Percentiles rank a stretch among this genome's conserved stretches.
Evolutionary conservation across 768 basidiomycete genomes (phyloP).

Genomic region (Lactifluus hygrophoroides): DNA sequence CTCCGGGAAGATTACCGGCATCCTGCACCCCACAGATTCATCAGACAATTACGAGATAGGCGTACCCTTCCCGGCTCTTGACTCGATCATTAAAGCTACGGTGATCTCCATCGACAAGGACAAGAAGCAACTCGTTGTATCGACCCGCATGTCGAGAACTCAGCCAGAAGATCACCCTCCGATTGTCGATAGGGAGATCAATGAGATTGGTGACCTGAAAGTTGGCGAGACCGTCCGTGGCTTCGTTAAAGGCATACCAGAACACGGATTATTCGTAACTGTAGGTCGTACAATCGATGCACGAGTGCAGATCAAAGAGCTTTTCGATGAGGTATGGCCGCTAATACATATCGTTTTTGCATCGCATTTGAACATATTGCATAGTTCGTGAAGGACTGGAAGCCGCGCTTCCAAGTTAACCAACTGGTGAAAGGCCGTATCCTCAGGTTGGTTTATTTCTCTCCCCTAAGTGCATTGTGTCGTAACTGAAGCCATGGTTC

Average conservation of each 20-base stretch:
- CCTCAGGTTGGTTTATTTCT: conserved; percentile 43
- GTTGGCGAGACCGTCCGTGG: conserved; percentile 75
- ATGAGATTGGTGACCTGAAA: conserved; percentile 49
- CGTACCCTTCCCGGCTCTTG: conserved; percentile 48
- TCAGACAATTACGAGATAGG: conserved; percentile 69
- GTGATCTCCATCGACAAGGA: conserved; percentile 62
- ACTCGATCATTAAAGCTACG: conserved; percentile 58
- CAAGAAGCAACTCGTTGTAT: conserved; percentile 66
- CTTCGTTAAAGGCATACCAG: conserved; percentile 80
- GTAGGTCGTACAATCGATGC: conserved; percentile 80
- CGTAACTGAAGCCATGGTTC: background rate
- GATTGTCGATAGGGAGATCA: conserved; percentile 63
- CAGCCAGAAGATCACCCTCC: conserved; percentile 39
- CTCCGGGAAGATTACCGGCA: conserved; percentile 58
- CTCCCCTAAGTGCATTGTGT: background rate
- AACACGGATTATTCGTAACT: conserved; percentile 84
- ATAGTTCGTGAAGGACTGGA: conserved; percentile 96
- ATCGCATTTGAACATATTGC: background rate
- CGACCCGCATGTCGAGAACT: conserved; percentile 68
- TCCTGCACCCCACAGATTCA: conserved; percentile 73
- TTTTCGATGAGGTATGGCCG: conserved; percentile 69
- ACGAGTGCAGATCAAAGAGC: conserved; percentile 86
- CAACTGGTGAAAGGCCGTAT: conserved; percentile 86
- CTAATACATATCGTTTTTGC: background rate
- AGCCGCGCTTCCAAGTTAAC: conserved; percentile 63